These are phyloP conservation scores for Leishmania guyanensis DNA, from an alignment of 208 protist species.

Conservation along the genomic window DNA sequence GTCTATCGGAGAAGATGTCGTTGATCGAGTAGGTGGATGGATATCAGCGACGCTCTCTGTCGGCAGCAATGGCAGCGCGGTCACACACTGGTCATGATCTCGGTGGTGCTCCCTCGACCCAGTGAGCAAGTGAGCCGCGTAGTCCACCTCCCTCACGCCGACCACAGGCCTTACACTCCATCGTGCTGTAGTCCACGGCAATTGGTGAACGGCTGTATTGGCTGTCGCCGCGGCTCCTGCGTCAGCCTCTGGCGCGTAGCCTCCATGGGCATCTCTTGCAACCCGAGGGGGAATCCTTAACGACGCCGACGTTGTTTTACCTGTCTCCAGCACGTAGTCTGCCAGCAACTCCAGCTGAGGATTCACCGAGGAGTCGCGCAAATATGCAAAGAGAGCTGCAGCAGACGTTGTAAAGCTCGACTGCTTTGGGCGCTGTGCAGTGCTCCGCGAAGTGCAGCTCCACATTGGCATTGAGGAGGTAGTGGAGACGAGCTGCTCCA, in stretches of 20 bases:
- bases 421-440: not conserved
- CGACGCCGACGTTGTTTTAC: not conserved
- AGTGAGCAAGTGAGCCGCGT: not conserved
- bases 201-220: not conserved
- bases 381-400: slow-evolving; percentile 6
- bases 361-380: slow-evolving; percentile 12
- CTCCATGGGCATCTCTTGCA: not conserved
- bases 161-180: slow-evolving; percentile 6
- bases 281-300: not conserved
- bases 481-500: slow-evolving; percentile 11
- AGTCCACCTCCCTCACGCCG: not conserved
- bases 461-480: not conserved
- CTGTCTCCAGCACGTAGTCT: slow-evolving; percentile 2
- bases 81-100: not conserved
- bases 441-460: not conserved
- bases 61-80: not conserved
- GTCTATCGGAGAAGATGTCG: not conserved
- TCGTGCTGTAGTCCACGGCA: not conserved
- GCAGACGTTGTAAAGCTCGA: not conserved
- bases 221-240: not conserved
- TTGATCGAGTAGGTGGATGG: not conserved
- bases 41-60: not conserved
- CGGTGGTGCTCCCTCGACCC: not conserved
- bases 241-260: not conserved
- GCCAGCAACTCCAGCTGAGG: slow-evolving; percentile 2